phyloP scores from a whole-genome alignment of 768 basidiomycete genomes.

The Calocybe indica region DNA sequence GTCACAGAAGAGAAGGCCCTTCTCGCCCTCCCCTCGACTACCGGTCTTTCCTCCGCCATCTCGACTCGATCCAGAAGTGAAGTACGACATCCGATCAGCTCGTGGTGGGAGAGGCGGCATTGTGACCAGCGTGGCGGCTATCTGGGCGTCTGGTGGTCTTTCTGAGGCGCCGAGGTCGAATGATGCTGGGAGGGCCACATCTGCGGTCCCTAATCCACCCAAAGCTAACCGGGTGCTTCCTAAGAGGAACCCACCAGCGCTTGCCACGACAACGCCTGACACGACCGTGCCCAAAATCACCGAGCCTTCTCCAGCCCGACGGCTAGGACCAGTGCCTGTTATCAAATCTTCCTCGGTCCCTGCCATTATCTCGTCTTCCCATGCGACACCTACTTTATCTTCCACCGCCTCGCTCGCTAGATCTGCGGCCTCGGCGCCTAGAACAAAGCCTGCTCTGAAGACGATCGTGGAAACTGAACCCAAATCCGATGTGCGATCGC shows the following conservation, averaged over 20 bases:
- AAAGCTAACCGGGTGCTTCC: neutral
- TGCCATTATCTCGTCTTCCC: constrained; percentile 63
- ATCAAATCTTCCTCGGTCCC: constrained; percentile 65
- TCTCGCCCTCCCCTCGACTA: constrained; percentile 18
- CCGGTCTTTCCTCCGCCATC: constrained; percentile 21
- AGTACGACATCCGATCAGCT: constrained; percentile 72
- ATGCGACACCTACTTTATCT: constrained; percentile 67
- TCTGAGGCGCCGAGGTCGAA: neutral
- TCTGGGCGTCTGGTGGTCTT: constrained; percentile 59
- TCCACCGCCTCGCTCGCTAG: constrained; percentile 73
- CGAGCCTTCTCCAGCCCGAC: neutral
- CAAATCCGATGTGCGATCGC: constrained; percentile 6
- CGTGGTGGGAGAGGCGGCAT: constrained; percentile 73
- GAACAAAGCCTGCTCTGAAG: constrained; percentile 19
- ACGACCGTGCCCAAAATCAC: neutral
- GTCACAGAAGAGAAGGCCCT: constrained; percentile 1
- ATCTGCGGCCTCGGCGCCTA: constrained; percentile 20
- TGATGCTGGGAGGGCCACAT: neutral
- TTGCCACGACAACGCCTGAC: neutral
- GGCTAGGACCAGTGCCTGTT: constrained; percentile 16
- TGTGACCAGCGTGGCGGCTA: constrained; percentile 65
- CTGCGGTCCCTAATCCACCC: neutral
- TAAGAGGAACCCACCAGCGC: neutral
- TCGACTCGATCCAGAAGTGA: constrained; percentile 41
- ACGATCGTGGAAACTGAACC: constrained; percentile 30